A percentile compares a stretch with the other conserved stretches of the same genome.
These are phyloP conservation scores for Aspergillus sp. DNA, from an alignment of 2,329 filamentous ascomycete genomes.

Conservation along the genomic window DNA sequence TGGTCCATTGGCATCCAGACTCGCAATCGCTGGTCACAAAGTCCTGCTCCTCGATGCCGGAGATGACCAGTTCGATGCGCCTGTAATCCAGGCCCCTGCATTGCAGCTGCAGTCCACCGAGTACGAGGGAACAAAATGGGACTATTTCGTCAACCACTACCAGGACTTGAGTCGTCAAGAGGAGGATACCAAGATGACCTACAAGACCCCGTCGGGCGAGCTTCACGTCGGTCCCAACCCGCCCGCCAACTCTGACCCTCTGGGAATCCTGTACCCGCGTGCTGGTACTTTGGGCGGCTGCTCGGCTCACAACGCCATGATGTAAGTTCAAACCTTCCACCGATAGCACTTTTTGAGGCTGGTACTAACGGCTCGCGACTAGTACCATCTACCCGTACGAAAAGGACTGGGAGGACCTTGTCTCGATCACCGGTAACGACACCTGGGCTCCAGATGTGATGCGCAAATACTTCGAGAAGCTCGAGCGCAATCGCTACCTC, in stretches of 20 bases:
- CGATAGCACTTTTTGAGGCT: not conserved
- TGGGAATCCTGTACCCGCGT: slow-evolving; percentile 53
- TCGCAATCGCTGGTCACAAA: slow-evolving; percentile 54
- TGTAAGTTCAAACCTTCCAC: slow-evolving; percentile 23
- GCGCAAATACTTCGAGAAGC: slow-evolving; percentile 47
- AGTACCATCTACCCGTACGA: slow-evolving; percentile 50
- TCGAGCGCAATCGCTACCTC: slow-evolving; percentile 51
- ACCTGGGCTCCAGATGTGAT: slow-evolving; percentile 53
- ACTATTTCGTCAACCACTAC: slow-evolving; percentile 60
- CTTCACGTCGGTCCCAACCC: slow-evolving; percentile 50
- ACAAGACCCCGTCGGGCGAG: slow-evolving; percentile 45
- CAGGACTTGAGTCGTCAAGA: slow-evolving; percentile 47
- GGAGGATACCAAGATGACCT: slow-evolving; percentile 54
- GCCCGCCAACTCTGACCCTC: slow-evolving; percentile 43
- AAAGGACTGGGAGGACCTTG: slow-evolving; percentile 53
- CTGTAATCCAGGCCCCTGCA: slow-evolving; percentile 50
- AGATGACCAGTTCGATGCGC: slow-evolving; percentile 48
- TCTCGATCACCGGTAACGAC: slow-evolving; percentile 50
- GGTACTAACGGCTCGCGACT: slow-evolving; percentile 2
- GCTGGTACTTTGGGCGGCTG: slow-evolving; percentile 52
- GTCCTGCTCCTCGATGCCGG: slow-evolving; percentile 58
- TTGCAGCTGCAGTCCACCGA: slow-evolving; percentile 50
- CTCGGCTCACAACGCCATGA: slow-evolving; percentile 55
- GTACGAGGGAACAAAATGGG: slow-evolving; percentile 52
- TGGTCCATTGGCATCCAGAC: slow-evolving; percentile 51